A percentile compares a stretch with the other conserved stretches of the same genome.
phyloP scores from a whole-genome alignment of 768 basidiomycete genomes.

The Lentinula lateritia region DNA sequence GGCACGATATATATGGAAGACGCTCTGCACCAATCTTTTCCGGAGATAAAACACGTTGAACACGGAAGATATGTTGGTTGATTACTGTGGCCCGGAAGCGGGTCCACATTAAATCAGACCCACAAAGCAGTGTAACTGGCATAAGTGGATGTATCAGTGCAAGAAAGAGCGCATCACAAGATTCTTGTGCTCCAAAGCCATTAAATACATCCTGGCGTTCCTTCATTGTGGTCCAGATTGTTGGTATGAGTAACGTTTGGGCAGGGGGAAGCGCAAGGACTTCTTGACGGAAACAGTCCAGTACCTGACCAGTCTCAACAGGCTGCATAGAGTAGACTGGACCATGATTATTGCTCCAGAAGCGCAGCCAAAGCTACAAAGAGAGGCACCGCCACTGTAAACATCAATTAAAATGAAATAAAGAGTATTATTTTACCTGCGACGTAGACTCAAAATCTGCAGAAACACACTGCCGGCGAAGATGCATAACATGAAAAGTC shows the following conservation, averaged over 20 bases:
- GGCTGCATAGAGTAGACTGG: background rate
- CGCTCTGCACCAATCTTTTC: background rate
- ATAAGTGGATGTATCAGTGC: slow-evolving; percentile 13
- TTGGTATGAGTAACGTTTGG: background rate
- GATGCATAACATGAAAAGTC: background rate
- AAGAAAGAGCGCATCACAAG: slow-evolving; percentile 12
- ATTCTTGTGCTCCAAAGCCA: slow-evolving; percentile 17
- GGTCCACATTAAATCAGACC: background rate
- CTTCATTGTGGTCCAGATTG: slow-evolving; percentile 1
- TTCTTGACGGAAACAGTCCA: background rate
- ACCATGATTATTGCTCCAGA: background rate
- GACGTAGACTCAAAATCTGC: background rate
- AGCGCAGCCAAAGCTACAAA: background rate
- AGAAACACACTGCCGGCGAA: background rate
- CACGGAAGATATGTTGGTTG: background rate
- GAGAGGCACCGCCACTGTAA: background rate
- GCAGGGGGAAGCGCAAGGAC: background rate
- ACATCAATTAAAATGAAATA: background rate
- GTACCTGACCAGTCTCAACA: background rate
- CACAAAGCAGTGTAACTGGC: slow-evolving; percentile 4
- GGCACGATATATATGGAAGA: background rate
- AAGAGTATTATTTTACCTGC: background rate
- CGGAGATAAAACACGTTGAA: background rate
- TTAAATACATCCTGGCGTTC: slow-evolving; percentile 14
- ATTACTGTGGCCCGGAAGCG: background rate